A percentile compares a stretch with the other conserved stretches of the same genome.
Evolutionary conservation across 1,284 basidiomycete species (phyloP).

Genomic region (Ceratobasidium sp.): DNA sequence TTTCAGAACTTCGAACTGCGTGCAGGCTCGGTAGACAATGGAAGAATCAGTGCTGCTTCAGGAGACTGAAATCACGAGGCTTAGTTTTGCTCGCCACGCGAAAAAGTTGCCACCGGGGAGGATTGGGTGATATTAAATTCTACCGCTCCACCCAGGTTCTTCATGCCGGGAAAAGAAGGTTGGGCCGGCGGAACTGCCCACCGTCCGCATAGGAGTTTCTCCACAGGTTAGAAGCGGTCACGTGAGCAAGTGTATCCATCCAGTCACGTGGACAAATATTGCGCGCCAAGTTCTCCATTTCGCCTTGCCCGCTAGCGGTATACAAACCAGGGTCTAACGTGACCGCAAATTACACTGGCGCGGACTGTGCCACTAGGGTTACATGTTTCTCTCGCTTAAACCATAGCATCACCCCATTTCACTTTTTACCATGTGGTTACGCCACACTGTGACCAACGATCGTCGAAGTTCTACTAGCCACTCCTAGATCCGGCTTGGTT

Average conservation of each 20-base stretch:
- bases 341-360: no score
- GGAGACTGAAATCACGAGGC: conserved; percentile 52
- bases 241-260: not conserved
- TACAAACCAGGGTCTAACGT: no score
- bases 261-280: not conserved
- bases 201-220: not conserved
- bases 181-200: not conserved
- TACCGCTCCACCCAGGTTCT: not conserved
- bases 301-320: no score
- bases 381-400: no score
- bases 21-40: not conserved
- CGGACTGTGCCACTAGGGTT: no score
- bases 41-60: not conserved
- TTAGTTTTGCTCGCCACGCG: conserved; percentile 72
- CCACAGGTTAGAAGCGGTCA: not conserved
- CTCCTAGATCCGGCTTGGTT: no score
- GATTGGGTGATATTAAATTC: conserved; percentile 48
- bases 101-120: conserved; percentile 6
- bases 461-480: no score
- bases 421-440: no score
- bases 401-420: no score
- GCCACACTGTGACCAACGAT: no score
- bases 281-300: no score
- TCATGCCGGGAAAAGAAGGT: not conserved
- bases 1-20: not conserved